phyloP scores from a whole-genome alignment of 139 green algal species.

The Chlorella sp. region DNA sequence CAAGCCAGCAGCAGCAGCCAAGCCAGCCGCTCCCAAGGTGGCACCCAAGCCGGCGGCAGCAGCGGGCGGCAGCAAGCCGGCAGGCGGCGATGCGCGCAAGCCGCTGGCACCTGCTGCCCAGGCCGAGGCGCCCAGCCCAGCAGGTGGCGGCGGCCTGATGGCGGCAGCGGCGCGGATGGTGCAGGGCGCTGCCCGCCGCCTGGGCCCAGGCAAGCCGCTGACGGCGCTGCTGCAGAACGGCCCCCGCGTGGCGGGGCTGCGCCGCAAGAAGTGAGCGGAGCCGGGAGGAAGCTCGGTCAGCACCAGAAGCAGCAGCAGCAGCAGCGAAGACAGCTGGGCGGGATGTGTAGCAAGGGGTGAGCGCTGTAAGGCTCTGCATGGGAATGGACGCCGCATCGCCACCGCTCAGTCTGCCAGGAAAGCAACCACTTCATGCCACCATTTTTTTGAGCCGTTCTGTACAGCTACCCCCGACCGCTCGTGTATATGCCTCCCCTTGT shows the following conservation, averaged over 20 bases:
- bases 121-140: background rate
- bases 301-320: background rate
- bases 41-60: background rate
- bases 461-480: no score
- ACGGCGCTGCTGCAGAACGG: background rate
- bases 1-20: background rate
- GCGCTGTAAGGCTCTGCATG: no score
- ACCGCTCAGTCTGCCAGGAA: no score
- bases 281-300: background rate
- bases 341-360: no score
- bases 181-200: background rate
- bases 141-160: background rate
- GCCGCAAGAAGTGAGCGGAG: conserved; percentile 10
- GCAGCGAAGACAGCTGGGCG: no score
- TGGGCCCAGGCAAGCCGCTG: conserved; percentile 9
- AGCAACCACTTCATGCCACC: no score
- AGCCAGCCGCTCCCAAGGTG: conserved; percentile 7
- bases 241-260: conserved; percentile 5
- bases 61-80: background rate
- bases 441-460: no score
- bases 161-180: background rate
- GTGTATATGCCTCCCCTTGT: no score
- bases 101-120: background rate
- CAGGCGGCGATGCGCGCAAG: background rate
- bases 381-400: no score